Conservation (phyloP, 441 rosid species). For the Cnidoscolus chayamansa region DNA sequence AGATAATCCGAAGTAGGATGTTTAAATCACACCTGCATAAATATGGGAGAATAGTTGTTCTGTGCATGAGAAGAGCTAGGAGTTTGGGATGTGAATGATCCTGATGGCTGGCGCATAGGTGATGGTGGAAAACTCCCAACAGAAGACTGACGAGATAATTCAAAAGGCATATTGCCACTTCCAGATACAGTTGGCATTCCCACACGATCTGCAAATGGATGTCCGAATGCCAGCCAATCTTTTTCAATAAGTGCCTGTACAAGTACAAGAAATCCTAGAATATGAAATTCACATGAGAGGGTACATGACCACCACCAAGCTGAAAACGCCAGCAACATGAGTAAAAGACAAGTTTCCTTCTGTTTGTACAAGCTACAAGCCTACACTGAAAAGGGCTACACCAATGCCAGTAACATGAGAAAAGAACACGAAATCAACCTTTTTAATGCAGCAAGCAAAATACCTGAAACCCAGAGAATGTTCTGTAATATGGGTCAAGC, state of each 20-base stretch:
- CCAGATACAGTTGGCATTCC: constrained; percentile 81
- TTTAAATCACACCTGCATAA: constrained; percentile 65
- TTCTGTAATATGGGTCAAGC: constrained; percentile 95
- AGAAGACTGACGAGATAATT: constrained; percentile 74
- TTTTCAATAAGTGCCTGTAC: constrained; percentile 89
- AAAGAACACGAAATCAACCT: neutral
- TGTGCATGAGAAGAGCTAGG: constrained; percentile 76
- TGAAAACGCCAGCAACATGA: neutral
- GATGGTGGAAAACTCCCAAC: constrained; percentile 69
- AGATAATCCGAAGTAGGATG: neutral
- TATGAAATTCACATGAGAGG: neutral
- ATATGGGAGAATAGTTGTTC: constrained; percentile 89
- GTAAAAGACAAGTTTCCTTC: neutral
- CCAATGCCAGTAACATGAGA: neutral
- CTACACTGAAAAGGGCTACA: neutral
- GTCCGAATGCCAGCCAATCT: constrained; percentile 99
- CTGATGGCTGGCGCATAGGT: constrained; percentile 67
- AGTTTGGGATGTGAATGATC: constrained; percentile 59
- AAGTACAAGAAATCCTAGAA: constrained; percentile 8
- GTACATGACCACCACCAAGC: neutral
- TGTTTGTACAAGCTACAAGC: neutral
- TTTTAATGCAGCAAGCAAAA: neutral
- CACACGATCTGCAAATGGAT: constrained; percentile 91
- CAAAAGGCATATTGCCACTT: constrained; percentile 44
- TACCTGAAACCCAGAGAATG: constrained; percentile 98